Conservation (phyloP, 1,284 basidiomycete genomes). For the Rhodotorula mucilaginosa region DNA sequence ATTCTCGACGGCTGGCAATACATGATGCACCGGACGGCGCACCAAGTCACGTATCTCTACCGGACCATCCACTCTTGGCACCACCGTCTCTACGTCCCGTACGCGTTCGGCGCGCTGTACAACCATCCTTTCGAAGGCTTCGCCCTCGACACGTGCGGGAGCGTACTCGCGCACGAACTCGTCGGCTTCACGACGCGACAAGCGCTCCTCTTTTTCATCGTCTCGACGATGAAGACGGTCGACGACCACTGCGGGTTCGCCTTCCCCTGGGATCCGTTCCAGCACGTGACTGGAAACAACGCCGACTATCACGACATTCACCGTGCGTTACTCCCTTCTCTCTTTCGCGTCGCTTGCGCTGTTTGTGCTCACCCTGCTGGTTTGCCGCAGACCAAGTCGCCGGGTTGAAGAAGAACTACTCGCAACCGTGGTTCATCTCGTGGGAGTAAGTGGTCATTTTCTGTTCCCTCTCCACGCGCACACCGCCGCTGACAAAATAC, state of each 20-base stretch:
- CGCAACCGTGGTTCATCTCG: constrained; percentile 65
- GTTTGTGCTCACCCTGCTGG: constrained; percentile 8
- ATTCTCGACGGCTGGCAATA: constrained; percentile 99
- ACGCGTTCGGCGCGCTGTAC: constrained; percentile 95
- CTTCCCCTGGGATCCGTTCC: constrained; percentile 55
- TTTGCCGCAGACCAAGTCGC: constrained; percentile 59
- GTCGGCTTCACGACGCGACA: constrained; percentile 70
- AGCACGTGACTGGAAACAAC: constrained; percentile 85
- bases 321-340: constrained; percentile 65
- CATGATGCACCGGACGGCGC: constrained; percentile 72
- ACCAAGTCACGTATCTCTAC: constrained; percentile 81
- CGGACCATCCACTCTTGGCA: constrained; percentile 90
- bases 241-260: constrained; percentile 96
- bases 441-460: constrained; percentile 59
- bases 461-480: neutral
- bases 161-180: constrained; percentile 69
- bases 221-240: constrained; percentile 90
- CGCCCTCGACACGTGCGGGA: constrained; percentile 80
- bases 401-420: constrained; percentile 94
- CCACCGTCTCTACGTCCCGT: constrained; percentile 94
- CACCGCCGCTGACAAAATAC: neutral
- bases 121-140: constrained; percentile 97
- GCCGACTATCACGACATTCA: constrained; percentile 99
- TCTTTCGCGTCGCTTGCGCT: neutral
- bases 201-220: constrained; percentile 75